These are phyloP conservation scores for Aspergillus intermedius DNA, from an alignment of 2,329 filamentous ascomycete genomes.

Conservation along the genomic window DNA sequence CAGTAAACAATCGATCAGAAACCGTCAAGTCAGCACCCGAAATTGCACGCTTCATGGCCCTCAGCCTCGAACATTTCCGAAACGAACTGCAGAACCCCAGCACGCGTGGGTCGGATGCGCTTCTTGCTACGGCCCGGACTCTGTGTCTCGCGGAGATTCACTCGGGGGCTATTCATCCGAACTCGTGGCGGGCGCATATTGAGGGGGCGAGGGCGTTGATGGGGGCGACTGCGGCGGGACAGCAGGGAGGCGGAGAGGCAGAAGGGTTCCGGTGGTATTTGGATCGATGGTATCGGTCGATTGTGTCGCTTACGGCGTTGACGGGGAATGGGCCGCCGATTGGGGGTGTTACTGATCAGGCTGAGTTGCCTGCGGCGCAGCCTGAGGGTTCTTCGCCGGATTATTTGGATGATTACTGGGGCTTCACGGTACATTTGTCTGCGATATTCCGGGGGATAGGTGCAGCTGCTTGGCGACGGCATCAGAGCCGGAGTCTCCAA, in stretches of 20 bases:
- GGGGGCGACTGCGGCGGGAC: slow-evolving; percentile 13
- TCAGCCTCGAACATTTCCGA: slow-evolving; percentile 37
- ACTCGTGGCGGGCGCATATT: slow-evolving; percentile 40
- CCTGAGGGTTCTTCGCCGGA: slow-evolving; percentile 17
- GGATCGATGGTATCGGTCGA: slow-evolving; percentile 37
- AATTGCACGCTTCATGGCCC: slow-evolving; percentile 34
- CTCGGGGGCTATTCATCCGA: slow-evolving; percentile 34
- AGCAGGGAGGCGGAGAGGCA: slow-evolving; percentile 16
- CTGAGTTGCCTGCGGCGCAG: slow-evolving; percentile 8
- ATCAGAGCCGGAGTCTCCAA: slow-evolving; percentile 12
- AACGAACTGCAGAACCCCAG: slow-evolving; percentile 32
- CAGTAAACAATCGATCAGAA: slow-evolving; percentile 29
- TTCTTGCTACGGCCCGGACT: slow-evolving; percentile 38
- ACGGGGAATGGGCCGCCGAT: slow-evolving; percentile 34
- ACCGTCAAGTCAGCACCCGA: slow-evolving; percentile 32
- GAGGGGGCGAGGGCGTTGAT: slow-evolving; percentile 37
- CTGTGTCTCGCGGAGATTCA: slow-evolving; percentile 40
- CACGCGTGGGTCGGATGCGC: slow-evolving; percentile 25
- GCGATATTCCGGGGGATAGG: slow-evolving; percentile 36
- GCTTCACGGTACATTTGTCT: slow-evolving; percentile 35
- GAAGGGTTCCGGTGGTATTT: slow-evolving; percentile 32
- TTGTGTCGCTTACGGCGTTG: slow-evolving; percentile 36
- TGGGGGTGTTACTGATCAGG: slow-evolving; percentile 17
- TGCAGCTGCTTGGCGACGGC: slow-evolving; percentile 27
- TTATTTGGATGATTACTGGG: slow-evolving; percentile 39